A percentile compares a stretch with the other conserved stretches of the same genome.
phyloP scores from a whole-genome alignment of 2,329 filamentous ascomycete species.

The Pseudogymnoascus sp. region DNA sequence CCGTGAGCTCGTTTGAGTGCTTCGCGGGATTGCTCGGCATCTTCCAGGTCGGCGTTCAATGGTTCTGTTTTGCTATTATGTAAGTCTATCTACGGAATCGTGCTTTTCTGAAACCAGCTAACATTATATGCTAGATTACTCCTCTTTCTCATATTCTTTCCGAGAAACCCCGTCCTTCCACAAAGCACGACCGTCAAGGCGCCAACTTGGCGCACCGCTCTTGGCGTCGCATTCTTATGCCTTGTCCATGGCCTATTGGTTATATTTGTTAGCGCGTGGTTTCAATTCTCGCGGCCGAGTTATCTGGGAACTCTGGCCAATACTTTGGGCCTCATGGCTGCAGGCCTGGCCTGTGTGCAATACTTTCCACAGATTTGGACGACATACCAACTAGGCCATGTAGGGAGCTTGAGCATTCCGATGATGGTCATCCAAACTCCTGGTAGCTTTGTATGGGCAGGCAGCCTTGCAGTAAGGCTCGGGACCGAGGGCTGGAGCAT shows the following conservation, averaged over 20 bases:
- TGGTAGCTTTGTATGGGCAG: constrained; percentile 82
- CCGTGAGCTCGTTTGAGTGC: constrained; percentile 75
- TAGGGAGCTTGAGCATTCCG: constrained; percentile 85
- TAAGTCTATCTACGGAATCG: constrained; percentile 38
- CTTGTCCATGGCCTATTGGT: constrained; percentile 68
- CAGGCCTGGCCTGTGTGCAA: constrained; percentile 74
- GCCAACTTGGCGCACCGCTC: constrained; percentile 70
- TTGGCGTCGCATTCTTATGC: constrained; percentile 65
- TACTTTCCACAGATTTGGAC: constrained; percentile 95
- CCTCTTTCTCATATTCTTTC: constrained; percentile 93
- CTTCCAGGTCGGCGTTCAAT: constrained; percentile 84
- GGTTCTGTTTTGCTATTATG: constrained; percentile 89
- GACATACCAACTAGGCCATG: constrained; percentile 76
- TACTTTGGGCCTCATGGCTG: constrained; percentile 71
- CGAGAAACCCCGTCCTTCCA: constrained; percentile 46
- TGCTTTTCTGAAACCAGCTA: background rate
- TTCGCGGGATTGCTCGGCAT: constrained; percentile 81
- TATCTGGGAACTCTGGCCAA: constrained; percentile 76
- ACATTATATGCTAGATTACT: constrained; percentile 54
- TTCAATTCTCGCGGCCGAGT: constrained; percentile 55
- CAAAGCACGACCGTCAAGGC: constrained; percentile 34
- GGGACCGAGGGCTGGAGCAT: constrained; percentile 86
- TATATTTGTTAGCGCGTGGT: constrained; percentile 60
- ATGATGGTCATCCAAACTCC: constrained; percentile 99
- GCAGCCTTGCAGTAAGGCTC: constrained; percentile 71